Evolutionary conservation across 2,329 filamentous ascomycete species (phyloP).

Genomic region (Penicillium sp.): DNA sequence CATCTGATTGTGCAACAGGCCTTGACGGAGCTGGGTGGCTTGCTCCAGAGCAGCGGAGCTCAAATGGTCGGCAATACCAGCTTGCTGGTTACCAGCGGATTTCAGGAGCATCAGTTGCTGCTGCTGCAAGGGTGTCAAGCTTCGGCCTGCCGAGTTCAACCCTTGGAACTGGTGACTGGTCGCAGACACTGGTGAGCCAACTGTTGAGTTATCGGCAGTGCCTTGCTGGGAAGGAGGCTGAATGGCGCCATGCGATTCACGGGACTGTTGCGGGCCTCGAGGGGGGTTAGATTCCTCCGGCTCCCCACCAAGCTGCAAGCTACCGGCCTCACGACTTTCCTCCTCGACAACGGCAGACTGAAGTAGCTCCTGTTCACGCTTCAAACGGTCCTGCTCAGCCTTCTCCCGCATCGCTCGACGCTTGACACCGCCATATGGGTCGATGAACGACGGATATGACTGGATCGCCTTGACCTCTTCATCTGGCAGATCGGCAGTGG

Average conservation of each 20-base stretch:
- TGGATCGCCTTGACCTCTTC: conserved; percentile 60
- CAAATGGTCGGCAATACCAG: conserved; percentile 58
- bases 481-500: conserved; percentile 51
- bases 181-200: conserved; percentile 50
- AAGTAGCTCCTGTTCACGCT: conserved; percentile 61
- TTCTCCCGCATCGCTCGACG: conserved; percentile 77
- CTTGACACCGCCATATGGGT: conserved; percentile 80
- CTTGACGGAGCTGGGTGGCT: conserved; percentile 51
- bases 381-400: conserved; percentile 65
- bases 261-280: conserved; percentile 51
- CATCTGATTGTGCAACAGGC: conserved; percentile 54
- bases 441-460: conserved; percentile 78
- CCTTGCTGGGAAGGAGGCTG: conserved; percentile 78
- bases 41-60: conserved; percentile 47
- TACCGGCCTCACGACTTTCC: conserved; percentile 80
- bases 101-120: conserved; percentile 72
- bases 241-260: conserved; percentile 68
- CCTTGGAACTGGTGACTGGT: conserved; percentile 56
- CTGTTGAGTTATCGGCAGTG: conserved; percentile 50
- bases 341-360: conserved; percentile 64
- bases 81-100: conserved; percentile 63
- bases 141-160: conserved; percentile 69
- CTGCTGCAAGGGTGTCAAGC: conserved; percentile 81
- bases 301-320: conserved; percentile 87
- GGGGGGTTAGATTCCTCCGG: conserved; percentile 76